These are phyloP conservation scores for Madurella fahalii DNA, from an alignment of 2,329 filamentous ascomycete species.

Conservation along the genomic window DNA sequence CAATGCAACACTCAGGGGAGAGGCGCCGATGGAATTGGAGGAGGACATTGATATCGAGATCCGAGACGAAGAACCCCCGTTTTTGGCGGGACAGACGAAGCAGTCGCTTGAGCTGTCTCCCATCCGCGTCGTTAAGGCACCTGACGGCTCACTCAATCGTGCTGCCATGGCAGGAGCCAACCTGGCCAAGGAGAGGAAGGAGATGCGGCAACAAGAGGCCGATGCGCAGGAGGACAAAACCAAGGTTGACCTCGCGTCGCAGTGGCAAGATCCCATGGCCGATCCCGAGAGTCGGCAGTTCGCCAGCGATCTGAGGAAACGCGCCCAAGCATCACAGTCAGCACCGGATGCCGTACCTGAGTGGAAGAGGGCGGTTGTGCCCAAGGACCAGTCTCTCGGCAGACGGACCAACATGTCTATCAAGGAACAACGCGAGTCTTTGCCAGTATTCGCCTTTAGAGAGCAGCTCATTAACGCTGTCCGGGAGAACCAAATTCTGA, in stretches of 20 bases:
- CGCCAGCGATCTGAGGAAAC: constrained; percentile 74
- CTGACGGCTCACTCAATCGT: constrained; percentile 95
- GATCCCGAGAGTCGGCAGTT: constrained; percentile 81
- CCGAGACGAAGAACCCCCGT: constrained; percentile 91
- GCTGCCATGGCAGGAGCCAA: constrained; percentile 91
- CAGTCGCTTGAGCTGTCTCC: constrained; percentile 92
- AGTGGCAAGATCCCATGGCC: constrained; percentile 98
- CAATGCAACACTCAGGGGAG: constrained; percentile 78
- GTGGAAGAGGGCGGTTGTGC: constrained; percentile 82
- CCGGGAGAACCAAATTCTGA: constrained; percentile 80
- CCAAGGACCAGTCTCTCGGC: constrained; percentile 75
- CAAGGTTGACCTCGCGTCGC: constrained; percentile 77
- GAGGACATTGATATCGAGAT: constrained; percentile 98
- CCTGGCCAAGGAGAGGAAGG: constrained; percentile 83
- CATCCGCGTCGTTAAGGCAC: constrained; percentile 94
- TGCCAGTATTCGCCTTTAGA: constrained; percentile 87
- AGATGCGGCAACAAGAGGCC: constrained; percentile 81
- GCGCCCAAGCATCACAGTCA: constrained; percentile 49
- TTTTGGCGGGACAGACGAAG: constrained; percentile 92
- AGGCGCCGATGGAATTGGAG: constrained; percentile 85
- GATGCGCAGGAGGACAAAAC: constrained; percentile 73
- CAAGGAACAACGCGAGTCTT: constrained; percentile 84
- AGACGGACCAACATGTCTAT: constrained; percentile 89
- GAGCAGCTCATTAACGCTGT: constrained; percentile 85
- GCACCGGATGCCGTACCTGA: constrained; percentile 72